Percentiles rank a stretch among this genome's conserved stretches.
These are phyloP conservation scores for Rhytidiadelphus loreus DNA, from an alignment of 225 moss, liverwort and hornwort species.

Conservation along the genomic window DNA sequence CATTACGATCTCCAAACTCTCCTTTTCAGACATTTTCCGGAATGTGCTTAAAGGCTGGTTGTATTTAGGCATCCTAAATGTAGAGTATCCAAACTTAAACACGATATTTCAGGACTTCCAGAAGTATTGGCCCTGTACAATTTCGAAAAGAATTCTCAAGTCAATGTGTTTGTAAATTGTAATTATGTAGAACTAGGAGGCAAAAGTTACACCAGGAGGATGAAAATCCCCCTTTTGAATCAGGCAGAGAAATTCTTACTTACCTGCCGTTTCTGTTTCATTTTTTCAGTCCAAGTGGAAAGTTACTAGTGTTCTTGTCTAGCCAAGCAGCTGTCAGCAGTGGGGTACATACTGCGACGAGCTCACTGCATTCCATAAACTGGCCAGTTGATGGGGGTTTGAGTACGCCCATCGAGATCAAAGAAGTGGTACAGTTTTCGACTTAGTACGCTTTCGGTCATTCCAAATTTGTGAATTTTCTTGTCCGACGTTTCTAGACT, in stretches of 20 bases:
- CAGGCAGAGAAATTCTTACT: neutral
- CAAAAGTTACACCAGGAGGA: neutral
- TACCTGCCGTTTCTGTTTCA: neutral
- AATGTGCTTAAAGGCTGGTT: neutral
- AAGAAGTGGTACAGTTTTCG: constrained; percentile 50
- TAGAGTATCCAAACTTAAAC: neutral
- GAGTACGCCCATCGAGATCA: constrained; percentile 29
- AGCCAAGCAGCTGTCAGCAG: constrained; percentile 78
- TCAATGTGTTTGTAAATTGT: neutral
- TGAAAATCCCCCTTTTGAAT: neutral
- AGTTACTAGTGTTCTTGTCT: constrained; percentile 79
- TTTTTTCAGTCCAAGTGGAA: constrained; percentile 77
- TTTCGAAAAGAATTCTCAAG: neutral
- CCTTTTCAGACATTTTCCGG: neutral
- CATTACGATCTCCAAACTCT: neutral
- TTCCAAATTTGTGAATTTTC: neutral
- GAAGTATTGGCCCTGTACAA: neutral
- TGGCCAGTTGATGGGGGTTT: constrained; percentile 49
- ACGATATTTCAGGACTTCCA: neutral
- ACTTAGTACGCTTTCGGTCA: neutral
- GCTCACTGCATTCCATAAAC: constrained; percentile 58
- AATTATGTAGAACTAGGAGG: neutral
- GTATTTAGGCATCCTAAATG: neutral
- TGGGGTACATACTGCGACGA: constrained; percentile 84
- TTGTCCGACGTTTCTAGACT: neutral